A percentile compares a stretch with the other conserved stretches of the same genome.
Evolutionary conservation across 495 filamentous ascomycete genomes (phyloP).

Genomic region (Bathelium albidoporum): DNA sequence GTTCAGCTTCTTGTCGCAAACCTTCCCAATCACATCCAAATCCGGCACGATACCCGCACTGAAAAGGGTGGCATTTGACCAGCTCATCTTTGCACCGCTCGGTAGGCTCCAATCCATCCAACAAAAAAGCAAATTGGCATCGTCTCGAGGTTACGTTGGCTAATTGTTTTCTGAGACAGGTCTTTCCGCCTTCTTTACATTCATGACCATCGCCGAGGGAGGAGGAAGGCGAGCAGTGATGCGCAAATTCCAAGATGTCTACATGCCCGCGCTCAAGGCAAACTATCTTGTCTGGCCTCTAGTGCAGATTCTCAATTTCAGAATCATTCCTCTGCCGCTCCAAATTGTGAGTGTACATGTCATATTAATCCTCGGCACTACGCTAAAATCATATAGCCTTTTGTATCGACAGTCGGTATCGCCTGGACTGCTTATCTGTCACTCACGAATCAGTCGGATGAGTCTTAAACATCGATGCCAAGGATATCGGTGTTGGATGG

Average conservation of each 20-base stretch:
- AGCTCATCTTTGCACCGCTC: conserved; percentile 88
- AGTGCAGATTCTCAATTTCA: conserved; percentile 95
- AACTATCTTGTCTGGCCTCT: conserved; percentile 94
- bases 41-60: conserved; percentile 55
- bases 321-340: conserved; percentile 88
- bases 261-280: conserved; percentile 85
- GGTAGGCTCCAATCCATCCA: conserved; percentile 39
- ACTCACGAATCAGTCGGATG: conserved; percentile 79
- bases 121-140: neutral
- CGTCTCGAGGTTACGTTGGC: neutral
- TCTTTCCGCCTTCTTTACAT: conserved; percentile 82
- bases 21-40: conserved; percentile 59
- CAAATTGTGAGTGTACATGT: conserved; percentile 66
- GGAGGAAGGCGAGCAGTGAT: conserved; percentile 70
- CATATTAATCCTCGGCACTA: neutral
- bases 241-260: conserved; percentile 86
- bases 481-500: too few relatives aligned
- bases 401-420: conserved; percentile 93
- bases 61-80: conserved; percentile 86
- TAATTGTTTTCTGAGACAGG: conserved; percentile 37
- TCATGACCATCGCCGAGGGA: conserved; percentile 93
- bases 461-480: conserved; percentile 28
- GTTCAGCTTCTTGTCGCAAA: conserved; percentile 76
- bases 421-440: conserved; percentile 99
- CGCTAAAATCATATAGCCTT: conserved; percentile 50